A percentile compares a stretch with the other conserved stretches of the same genome.
Conservation (phyloP, 2,329 filamentous ascomycete genomes). For the Rutstroemia sp. region DNA sequence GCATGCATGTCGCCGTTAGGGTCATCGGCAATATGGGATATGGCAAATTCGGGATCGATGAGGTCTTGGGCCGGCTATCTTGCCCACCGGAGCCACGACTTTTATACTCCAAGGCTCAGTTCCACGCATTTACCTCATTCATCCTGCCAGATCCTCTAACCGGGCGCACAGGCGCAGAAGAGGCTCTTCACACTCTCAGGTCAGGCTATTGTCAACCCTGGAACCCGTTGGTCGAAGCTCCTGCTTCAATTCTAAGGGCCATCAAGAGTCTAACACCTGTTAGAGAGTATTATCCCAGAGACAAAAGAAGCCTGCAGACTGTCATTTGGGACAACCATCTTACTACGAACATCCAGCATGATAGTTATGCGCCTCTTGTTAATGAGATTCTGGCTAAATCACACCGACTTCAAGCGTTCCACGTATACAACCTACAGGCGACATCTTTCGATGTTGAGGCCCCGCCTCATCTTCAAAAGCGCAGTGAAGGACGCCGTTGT, state of each 20-base stretch:
- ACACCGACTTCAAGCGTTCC: too few species aligned
- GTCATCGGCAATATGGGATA: too few species aligned
- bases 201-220: constrained; percentile 37
- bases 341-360: constrained; percentile 35
- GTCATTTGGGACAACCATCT: constrained; percentile 36
- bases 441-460: constrained; percentile 11
- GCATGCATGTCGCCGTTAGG: constrained; percentile 37
- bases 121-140: constrained; percentile 56
- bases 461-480: too few species aligned
- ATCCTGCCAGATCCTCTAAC: constrained; percentile 51
- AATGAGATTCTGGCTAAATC: constrained; percentile 14
- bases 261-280: constrained; percentile 26
- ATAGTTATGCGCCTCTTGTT: constrained; percentile 18
- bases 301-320: constrained; percentile 36
- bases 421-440: too few species aligned
- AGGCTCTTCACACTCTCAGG: constrained; percentile 42
- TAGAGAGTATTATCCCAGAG: constrained; percentile 37
- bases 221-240: constrained; percentile 10
- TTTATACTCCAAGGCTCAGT: constrained; percentile 47
- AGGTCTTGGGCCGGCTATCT: constrained; percentile 45
- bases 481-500: too few species aligned
- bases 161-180: constrained; percentile 51
- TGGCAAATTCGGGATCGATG: constrained; percentile 45
- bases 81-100: constrained; percentile 49
- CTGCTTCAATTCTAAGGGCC: neutral